Evolutionary conservation across 352 stramenopile species (phyloP).

Genomic region (Pythium periplocum): DNA sequence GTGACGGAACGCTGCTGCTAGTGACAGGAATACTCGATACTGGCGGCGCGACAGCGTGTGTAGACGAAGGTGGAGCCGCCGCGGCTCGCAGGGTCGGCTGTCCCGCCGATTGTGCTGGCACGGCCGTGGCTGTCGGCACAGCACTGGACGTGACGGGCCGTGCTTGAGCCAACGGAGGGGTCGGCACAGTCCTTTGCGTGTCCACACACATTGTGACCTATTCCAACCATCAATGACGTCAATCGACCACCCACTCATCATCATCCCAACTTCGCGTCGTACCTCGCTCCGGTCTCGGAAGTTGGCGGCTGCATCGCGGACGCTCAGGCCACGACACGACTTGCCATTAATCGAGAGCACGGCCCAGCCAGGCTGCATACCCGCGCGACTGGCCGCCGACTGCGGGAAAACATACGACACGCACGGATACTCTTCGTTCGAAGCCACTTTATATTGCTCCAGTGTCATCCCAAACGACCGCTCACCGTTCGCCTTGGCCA

Average conservation of each 20-base stretch:
- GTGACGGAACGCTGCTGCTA: too few species aligned
- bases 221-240: too few species aligned
- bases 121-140: too few species aligned
- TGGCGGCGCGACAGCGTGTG: too few species aligned
- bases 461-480: constrained; percentile 70
- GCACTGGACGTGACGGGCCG: too few species aligned
- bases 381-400: constrained; percentile 48
- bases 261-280: not conserved
- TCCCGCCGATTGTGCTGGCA: too few species aligned
- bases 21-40: too few species aligned
- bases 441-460: constrained; percentile 20
- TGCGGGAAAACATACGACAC: constrained; percentile 55
- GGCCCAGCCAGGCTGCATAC: constrained; percentile 19
- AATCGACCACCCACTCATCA: not conserved
- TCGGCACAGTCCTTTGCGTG: too few species aligned
- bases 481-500: constrained; percentile 40
- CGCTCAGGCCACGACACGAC: not conserved
- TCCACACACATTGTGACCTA: too few species aligned
- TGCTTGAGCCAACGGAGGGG: too few species aligned
- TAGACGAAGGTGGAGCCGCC: too few species aligned
- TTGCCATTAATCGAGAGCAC: constrained; percentile 11
- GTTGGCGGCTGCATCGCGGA: constrained; percentile 9
- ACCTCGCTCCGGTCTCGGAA: constrained; percentile 14
- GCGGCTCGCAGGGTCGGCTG: too few species aligned
- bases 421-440: constrained; percentile 26